Evolutionary conservation across 148 eudicot species (phyloP).

Genomic region (Rhododendron mucronatum): DNA sequence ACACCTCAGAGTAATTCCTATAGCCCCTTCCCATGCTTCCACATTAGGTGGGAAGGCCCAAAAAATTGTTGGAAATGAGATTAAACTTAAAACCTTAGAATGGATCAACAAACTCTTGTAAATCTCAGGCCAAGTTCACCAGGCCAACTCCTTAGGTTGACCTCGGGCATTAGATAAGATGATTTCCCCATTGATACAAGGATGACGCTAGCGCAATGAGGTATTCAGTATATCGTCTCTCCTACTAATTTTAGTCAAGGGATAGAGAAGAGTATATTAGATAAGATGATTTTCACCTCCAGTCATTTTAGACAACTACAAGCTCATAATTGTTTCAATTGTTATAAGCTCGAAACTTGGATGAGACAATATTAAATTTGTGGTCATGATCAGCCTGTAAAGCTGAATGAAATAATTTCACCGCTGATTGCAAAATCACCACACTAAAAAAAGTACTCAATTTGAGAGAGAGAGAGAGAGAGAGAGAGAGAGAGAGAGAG

Average conservation of each 20-base stretch:
- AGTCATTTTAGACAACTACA: background rate
- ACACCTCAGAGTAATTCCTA: background rate
- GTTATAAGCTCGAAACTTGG: background rate
- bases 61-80: too few species aligned
- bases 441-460: background rate
- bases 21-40: too few species aligned
- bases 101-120: too few species aligned
- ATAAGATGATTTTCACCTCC: background rate
- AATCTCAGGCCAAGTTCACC: too few species aligned
- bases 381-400: background rate
- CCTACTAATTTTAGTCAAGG: too few species aligned
- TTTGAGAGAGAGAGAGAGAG: background rate
- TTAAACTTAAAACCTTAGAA: too few species aligned
- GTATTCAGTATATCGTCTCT: too few species aligned
- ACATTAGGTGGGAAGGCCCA: too few species aligned
- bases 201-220: too few species aligned
- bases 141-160: background rate
- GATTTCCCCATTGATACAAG: too few species aligned
- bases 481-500: background rate
- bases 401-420: background rate
- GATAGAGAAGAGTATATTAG: too few species aligned
- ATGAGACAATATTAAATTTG: background rate
- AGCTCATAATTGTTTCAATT: background rate
- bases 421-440: background rate
- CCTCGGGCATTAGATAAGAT: background rate